Conservation (phyloP, 164 flowering plant genomes). For the Stephania japonica region DNA sequence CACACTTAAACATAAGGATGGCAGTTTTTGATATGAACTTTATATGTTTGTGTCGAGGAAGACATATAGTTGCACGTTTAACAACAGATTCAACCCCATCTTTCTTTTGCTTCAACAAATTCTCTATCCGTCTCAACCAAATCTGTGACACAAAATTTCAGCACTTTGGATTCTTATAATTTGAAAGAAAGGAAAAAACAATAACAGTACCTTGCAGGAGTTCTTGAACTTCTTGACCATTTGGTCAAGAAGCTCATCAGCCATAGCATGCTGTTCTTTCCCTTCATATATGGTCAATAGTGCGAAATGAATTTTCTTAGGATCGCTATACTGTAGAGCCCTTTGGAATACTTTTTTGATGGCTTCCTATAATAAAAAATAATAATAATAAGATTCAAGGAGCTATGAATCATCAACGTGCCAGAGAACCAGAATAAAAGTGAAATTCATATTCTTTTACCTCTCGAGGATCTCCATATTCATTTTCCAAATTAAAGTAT, state of each 20-base stretch:
- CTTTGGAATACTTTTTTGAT: constrained; percentile 63
- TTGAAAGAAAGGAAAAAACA: neutral
- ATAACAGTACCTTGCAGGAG: constrained; percentile 60
- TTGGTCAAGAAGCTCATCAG: constrained; percentile 66
- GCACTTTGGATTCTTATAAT: neutral
- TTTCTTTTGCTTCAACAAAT: constrained; percentile 40
- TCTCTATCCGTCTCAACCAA: constrained; percentile 63
- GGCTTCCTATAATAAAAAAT: constrained; percentile 54
- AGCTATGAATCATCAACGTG: neutral
- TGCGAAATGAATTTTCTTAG: constrained; percentile 66
- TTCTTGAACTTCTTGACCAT: constrained; percentile 75
- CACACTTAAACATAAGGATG: constrained; percentile 74
- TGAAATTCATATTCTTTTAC: constrained; percentile 24
- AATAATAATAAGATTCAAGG: neutral
- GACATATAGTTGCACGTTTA: constrained; percentile 58
- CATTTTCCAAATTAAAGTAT: constrained; percentile 79
- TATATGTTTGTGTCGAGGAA: constrained; percentile 71
- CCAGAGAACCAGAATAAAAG: neutral
- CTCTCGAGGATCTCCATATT: constrained; percentile 82
- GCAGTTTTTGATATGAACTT: constrained; percentile 73
- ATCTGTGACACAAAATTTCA: constrained; percentile 35
- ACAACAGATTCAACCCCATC: constrained; percentile 54
- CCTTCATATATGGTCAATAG: constrained; percentile 68
- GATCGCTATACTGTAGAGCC: constrained; percentile 82
- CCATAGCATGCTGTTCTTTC: constrained; percentile 59